Evolutionary conservation across 495 filamentous ascomycete genomes (phyloP), one percentile per base, ranked within the genome.

Genomic region (Lichina pygmaea): DNA sequence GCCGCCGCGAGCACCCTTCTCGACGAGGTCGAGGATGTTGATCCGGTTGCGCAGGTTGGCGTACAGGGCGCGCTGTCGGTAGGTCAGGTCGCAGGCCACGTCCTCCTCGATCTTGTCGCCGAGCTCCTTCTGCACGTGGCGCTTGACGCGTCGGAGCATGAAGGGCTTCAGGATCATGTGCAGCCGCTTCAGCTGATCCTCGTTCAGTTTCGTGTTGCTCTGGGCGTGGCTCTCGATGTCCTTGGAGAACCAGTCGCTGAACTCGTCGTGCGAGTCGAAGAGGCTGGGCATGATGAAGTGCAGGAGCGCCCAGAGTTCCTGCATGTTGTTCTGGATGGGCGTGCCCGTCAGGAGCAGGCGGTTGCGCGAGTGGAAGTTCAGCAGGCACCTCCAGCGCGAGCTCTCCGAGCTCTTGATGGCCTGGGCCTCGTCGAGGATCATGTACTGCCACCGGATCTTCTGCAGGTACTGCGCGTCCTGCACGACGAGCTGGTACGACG

Each of bases 241-340:
- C 58, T 95, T 95, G 33, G 91, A 95, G 62, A 97, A 97, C 89
- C 89, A 97, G 55, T 97, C 89, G 63, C 84, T 93, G 59, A 97
- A 97, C 57, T 97, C 89, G 56, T 97, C 89, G 58, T 97, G 89
- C 3, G 85, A 94, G 57, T 97, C 89, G 60, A 97, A 97, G 17
- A 97, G 65, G 37, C 79, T 91, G 10, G 89, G 89, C 89, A 97
- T 97, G 64, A 97, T 97, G 60, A 97, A 97, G 67, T 97, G 89
- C 34, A 97, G 65, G 49, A 97, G 64, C 37, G 89, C 89, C 89
- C 89, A 97, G 43, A 97, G 62, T 61, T 97, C 89, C 58, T 97
- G 89, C 89, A 97, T 97, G 66, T 94, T 95, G 61, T 97, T 97
- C 60, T 97, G 89, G 55, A 97, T 97, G 3, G 89, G 89, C 7